These are phyloP conservation scores for Dictyostelium purpureum DNA, from an alignment of 78 protist species.

Conservation along the genomic window DNA sequence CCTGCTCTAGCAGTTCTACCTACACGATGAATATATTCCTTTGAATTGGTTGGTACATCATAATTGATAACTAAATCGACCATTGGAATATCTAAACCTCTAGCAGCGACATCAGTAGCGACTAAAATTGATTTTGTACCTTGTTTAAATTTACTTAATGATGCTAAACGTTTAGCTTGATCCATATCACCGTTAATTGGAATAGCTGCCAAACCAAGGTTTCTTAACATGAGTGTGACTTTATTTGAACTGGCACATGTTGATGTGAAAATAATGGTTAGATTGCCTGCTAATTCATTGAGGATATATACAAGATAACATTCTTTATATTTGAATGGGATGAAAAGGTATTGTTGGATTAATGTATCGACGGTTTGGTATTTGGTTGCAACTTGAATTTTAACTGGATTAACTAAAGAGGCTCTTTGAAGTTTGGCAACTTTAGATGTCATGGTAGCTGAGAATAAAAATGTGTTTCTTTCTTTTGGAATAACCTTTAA, in stretches of 20 bases:
- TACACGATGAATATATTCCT: constrained; percentile 97
- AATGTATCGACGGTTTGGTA: constrained; percentile 92
- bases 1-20: constrained; percentile 99
- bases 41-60: constrained; percentile 93
- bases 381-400: constrained; percentile 83
- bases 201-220: constrained; percentile 92
- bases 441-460: constrained; percentile 99
- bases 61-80: constrained; percentile 97
- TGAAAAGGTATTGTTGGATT: constrained; percentile 90
- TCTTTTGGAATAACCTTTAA: constrained; percentile 84
- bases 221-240: constrained; percentile 25
- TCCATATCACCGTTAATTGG: constrained; percentile 97
- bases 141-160: constrained; percentile 69
- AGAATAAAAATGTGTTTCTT: constrained; percentile 91
- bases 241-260: constrained; percentile 69
- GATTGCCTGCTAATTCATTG: constrained; percentile 87
- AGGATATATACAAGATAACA: constrained; percentile 88
- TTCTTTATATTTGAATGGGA: constrained; percentile 94
- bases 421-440: constrained; percentile 96
- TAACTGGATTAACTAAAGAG: constrained; percentile 94
- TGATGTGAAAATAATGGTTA: constrained; percentile 88
- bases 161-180: constrained; percentile 86
- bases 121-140: constrained; percentile 74
- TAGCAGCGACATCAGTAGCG: constrained; percentile 95
- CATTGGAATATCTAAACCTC: constrained; percentile 98